Conservation (phyloP, 2,329 filamentous ascomycete species). For the Fusarium sp. region DNA sequence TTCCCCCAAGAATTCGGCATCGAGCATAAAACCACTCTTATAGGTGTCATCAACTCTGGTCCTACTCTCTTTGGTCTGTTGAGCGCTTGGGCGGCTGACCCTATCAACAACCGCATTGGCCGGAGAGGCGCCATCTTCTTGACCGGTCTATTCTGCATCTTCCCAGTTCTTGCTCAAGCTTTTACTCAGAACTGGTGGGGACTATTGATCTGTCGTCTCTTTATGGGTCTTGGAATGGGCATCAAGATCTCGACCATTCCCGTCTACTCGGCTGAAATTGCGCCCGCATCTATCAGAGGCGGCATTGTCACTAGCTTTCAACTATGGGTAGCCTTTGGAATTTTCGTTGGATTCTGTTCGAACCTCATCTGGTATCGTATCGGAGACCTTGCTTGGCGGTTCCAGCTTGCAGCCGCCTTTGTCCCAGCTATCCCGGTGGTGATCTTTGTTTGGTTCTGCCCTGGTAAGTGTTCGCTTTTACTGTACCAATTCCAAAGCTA, state of each 20-base stretch:
- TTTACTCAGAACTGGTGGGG: conserved; percentile 62
- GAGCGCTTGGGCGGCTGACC: conserved; percentile 45
- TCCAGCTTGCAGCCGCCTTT: conserved; percentile 71
- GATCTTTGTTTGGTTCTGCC: conserved; percentile 66
- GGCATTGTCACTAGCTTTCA: conserved; percentile 62
- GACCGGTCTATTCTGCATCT: conserved; percentile 64
- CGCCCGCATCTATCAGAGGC: conserved; percentile 59
- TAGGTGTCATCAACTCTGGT: conserved; percentile 65
- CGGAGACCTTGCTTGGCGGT: conserved; percentile 66
- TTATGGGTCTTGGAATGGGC: conserved; percentile 71
- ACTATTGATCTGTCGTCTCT: conserved; percentile 49
- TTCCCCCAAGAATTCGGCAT: conserved; percentile 51
- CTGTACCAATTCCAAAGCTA: rapidly evolving
- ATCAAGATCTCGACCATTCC: conserved; percentile 58
- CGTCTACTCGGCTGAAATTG: conserved; percentile 62
- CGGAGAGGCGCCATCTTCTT: conserved; percentile 59
- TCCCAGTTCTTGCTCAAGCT: conserved; percentile 64
- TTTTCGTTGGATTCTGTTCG: conserved; percentile 72
- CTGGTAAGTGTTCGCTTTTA: conserved; percentile 52
- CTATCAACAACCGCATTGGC: conserved; percentile 49
- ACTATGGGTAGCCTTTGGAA: conserved; percentile 61
- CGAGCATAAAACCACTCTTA: conserved; percentile 56
- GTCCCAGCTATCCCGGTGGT: conserved; percentile 70
- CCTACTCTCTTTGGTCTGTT: conserved; percentile 37
- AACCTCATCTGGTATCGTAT: conserved; percentile 70